Conservation (phyloP, 352 stramenopile species). For the Pythium biforme region DNA sequence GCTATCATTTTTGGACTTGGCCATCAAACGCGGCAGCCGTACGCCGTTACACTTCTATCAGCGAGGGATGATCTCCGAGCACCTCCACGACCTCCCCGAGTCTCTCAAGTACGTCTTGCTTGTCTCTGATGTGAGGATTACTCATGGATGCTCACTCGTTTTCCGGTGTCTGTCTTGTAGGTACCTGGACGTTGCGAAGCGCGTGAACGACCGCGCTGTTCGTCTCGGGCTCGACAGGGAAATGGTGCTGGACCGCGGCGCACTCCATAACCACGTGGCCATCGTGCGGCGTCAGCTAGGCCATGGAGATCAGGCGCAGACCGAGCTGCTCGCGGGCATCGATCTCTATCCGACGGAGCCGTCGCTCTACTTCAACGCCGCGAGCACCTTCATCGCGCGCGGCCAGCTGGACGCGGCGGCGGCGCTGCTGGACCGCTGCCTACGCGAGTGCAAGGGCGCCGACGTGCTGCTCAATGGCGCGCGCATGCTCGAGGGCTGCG, state of each 20-base stretch:
- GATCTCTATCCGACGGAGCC: constrained; percentile 35
- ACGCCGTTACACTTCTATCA: constrained; percentile 20
- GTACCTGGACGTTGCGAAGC: constrained; percentile 6
- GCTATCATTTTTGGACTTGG: constrained; percentile 11
- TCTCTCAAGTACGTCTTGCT: constrained; percentile 3
- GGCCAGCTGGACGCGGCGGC: constrained; percentile 23
- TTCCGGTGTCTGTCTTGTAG: not conserved
- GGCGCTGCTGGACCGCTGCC: constrained; percentile 16
- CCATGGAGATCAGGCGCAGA: constrained; percentile 30
- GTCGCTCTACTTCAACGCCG: constrained; percentile 51
- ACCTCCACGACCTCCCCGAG: not conserved
- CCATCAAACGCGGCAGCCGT: constrained; percentile 12
- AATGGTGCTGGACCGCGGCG: constrained; percentile 6
- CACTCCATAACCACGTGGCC: constrained; percentile 53
- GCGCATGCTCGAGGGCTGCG: constrained; percentile 3
- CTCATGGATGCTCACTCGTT: not conserved
- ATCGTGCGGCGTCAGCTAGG: constrained; percentile 30
- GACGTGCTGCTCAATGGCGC: not conserved
- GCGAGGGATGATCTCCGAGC: constrained; percentile 16
- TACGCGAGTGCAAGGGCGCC: constrained; percentile 8
- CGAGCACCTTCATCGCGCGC: constrained; percentile 31
- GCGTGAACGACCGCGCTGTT: constrained; percentile 12
- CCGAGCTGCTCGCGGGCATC: constrained; percentile 37
- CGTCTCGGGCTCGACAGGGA: constrained; percentile 4
- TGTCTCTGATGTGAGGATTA: not conserved